phyloP scores from a whole-genome alignment of 352 stramenopile species.

The Phytophthora parvispora region DNA sequence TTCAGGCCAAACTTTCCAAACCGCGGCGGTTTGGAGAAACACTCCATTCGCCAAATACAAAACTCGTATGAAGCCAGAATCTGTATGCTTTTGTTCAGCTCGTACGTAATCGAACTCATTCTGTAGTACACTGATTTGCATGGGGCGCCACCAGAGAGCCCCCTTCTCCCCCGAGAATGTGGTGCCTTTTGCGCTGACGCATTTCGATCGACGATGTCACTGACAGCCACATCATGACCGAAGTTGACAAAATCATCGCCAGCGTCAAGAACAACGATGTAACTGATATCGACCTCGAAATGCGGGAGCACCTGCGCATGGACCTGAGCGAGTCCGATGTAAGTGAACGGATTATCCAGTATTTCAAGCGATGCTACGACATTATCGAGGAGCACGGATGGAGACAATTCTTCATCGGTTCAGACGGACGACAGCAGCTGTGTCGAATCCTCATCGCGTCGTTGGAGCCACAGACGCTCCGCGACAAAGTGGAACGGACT shows the following conservation, averaged over 20 bases:
- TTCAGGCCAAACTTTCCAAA: no score
- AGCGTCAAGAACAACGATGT: background rate
- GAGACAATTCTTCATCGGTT: background rate
- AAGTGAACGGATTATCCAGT: background rate
- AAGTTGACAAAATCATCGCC: conserved; percentile 1
- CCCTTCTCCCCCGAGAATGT: no score
- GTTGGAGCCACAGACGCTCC: background rate
- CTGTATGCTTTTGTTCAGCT: no score
- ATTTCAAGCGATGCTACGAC: background rate
- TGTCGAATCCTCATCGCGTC: conserved; percentile 1
- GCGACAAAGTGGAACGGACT: background rate
- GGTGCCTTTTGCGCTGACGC: background rate
- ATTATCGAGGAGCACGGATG: background rate
- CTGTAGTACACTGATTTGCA: no score
- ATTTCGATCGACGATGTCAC: conserved; percentile 3
- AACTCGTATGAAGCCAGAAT: no score
- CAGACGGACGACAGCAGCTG: background rate
- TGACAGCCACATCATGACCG: background rate
- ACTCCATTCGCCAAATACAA: no score
- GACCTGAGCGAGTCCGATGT: background rate
- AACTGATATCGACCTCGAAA: conserved; percentile 1
- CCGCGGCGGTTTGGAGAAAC: no score
- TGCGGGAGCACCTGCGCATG: background rate
- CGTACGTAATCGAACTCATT: no score
- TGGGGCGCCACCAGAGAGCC: no score